Evolutionary conservation across 768 basidiomycete species (phyloP).

Genomic region (Pholiota conissans): DNA sequence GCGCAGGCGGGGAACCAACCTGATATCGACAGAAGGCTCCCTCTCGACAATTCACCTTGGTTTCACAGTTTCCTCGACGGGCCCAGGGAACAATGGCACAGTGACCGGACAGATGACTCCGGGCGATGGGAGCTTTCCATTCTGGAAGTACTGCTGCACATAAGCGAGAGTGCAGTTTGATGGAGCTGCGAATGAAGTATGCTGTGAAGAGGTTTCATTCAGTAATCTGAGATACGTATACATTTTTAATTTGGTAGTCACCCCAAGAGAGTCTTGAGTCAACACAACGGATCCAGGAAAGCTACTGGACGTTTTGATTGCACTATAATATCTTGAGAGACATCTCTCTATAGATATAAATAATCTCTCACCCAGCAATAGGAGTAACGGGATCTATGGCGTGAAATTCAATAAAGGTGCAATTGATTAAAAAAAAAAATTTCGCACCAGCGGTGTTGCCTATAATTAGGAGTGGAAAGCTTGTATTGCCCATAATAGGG

Average conservation of each 20-base stretch:
- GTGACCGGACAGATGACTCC: background rate
- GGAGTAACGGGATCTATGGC: background rate
- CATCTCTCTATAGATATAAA: too few relatives aligned
- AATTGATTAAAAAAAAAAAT: background rate
- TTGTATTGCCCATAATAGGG: background rate
- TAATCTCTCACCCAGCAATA: background rate
- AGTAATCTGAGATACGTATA: background rate
- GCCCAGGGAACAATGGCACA: background rate
- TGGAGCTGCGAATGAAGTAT: conserved; percentile 15
- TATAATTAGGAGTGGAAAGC: background rate
- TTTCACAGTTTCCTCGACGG: too few relatives aligned
- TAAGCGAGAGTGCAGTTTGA: conserved; percentile 23
- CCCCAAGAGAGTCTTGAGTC: conserved; percentile 17
- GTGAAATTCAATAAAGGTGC: background rate
- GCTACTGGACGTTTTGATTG: background rate
- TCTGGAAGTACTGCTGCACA: conserved; percentile 16
- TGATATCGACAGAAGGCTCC: too few relatives aligned
- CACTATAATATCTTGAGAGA: too few relatives aligned
- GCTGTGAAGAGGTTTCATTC: background rate
- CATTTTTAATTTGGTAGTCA: conserved; percentile 19
- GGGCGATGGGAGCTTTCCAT: conserved; percentile 11
- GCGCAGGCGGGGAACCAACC: too few relatives aligned
- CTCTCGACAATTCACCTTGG: too few relatives aligned
- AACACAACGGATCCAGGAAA: conserved; percentile 17
- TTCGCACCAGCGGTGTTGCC: background rate